Evolutionary conservation across 331 rosid genomes (phyloP).

Genomic region (Cydonia oblonga): DNA sequence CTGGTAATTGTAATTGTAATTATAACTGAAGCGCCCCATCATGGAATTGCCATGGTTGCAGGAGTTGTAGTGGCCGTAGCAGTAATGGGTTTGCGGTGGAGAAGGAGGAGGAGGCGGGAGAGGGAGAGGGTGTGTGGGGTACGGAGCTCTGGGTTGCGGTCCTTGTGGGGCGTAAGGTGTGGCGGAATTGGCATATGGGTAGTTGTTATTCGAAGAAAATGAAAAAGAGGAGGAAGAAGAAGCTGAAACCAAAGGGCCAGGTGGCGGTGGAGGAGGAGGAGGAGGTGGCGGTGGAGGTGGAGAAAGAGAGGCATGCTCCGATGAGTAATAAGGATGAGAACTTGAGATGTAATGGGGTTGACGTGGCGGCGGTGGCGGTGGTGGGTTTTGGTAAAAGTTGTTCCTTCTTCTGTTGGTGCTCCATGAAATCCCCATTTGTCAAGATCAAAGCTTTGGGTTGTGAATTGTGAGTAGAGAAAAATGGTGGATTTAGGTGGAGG

Average conservation of each 20-base stretch:
- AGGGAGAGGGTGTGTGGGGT: not conserved
- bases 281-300: constrained; percentile 17
- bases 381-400: constrained; percentile 28
- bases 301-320: constrained; percentile 17
- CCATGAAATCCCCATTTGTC: constrained; percentile 64
- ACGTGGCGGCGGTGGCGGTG: constrained; percentile 22
- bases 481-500: not conserved
- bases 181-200: constrained; percentile 9
- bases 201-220: not conserved
- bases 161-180: not conserved
- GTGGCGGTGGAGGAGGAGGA: constrained; percentile 6
- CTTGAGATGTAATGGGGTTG: constrained; percentile 11
- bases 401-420: constrained; percentile 49
- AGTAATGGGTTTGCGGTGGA: constrained; percentile 38
- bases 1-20: constrained; percentile 23
- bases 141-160: not conserved
- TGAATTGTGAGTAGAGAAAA: not conserved
- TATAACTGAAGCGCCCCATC: constrained; percentile 19
- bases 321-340: constrained; percentile 13
- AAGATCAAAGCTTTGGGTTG: not conserved
- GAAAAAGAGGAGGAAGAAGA: not conserved
- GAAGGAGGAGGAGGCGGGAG: not conserved
- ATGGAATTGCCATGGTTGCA: constrained; percentile 29
- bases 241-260: not conserved
- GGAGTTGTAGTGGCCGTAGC: constrained; percentile 35